Conservation (phyloP, 2,329 filamentous ascomycete genomes). For the Fusarium paranaense region DNA sequence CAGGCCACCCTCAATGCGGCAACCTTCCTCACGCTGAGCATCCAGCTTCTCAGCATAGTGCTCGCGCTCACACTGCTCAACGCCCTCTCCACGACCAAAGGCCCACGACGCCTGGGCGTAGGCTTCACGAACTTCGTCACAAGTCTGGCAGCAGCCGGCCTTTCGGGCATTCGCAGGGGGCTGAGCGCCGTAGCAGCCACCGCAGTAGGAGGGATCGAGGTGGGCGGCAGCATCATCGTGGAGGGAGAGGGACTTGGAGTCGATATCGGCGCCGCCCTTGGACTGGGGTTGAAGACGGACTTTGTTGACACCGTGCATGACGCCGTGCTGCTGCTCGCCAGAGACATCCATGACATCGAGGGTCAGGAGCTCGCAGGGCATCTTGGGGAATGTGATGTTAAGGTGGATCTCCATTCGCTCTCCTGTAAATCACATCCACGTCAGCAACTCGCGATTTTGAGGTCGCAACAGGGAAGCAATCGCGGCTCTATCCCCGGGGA, state of each 20-base stretch:
- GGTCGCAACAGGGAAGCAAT: not conserved
- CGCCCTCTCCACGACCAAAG: conserved; percentile 90
- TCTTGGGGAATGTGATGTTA: conserved; percentile 93
- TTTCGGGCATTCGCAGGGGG: conserved; percentile 79
- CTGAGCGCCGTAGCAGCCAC: conserved; percentile 88
- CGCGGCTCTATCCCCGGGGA: not conserved
- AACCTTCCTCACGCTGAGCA: conserved; percentile 89
- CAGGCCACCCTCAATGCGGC: conserved; percentile 90
- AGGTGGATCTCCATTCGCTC: conserved; percentile 99
- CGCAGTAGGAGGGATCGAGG: conserved; percentile 92
- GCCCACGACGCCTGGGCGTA: conserved; percentile 93
- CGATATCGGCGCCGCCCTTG: conserved; percentile 82
- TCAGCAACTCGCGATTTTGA: conserved; percentile 34
- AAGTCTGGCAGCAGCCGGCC: conserved; percentile 94
- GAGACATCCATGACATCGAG: conserved; percentile 99
- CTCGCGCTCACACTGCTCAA: conserved; percentile 95
- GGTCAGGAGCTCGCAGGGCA: conserved; percentile 95
- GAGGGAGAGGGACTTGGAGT: conserved; percentile 75
- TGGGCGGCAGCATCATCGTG: conserved; percentile 77
- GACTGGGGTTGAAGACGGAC: conserved; percentile 79
- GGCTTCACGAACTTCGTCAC: conserved; percentile 94
- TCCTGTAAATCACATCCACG: conserved; percentile 60
- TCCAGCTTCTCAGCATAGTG: conserved; percentile 92
- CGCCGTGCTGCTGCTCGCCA: conserved; percentile 94
- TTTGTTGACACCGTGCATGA: conserved; percentile 93